A percentile compares a stretch with the other conserved stretches of the same genome.
Evolutionary conservation across 2,329 filamentous ascomycete genomes (phyloP).

Genomic region (Microsporum canis): DNA sequence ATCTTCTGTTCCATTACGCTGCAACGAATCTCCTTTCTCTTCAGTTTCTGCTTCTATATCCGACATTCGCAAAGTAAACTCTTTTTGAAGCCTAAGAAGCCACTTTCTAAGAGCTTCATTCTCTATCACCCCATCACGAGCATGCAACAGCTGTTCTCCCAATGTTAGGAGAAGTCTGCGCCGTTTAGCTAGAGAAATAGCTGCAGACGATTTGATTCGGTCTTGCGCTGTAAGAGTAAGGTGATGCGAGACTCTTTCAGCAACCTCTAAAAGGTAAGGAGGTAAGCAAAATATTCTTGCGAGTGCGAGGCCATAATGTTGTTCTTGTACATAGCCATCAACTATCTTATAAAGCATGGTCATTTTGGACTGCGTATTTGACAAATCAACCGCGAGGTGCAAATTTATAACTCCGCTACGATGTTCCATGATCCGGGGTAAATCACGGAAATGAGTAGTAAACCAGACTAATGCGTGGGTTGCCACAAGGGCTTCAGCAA

Average conservation of each 20-base stretch:
- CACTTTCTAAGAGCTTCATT: conserved; percentile 52
- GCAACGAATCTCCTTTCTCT: conserved; percentile 35
- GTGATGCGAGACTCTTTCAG: conserved; percentile 53
- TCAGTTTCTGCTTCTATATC: conserved; percentile 37
- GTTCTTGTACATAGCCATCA: conserved; percentile 57
- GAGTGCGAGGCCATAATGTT: conserved; percentile 74
- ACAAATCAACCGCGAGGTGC: conserved; percentile 63
- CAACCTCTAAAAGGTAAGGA: conserved; percentile 52
- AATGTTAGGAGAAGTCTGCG: conserved; percentile 64
- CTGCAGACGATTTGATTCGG: conserved; percentile 48
- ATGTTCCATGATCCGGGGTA: conserved; percentile 63
- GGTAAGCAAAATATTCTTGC: conserved; percentile 67
- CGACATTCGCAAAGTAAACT: conserved; percentile 63
- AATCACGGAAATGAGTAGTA: conserved; percentile 79
- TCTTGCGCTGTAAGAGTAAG: conserved; percentile 49
- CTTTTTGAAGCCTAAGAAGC: conserved; percentile 56
- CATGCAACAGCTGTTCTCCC: conserved; percentile 60
- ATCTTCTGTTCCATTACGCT: neutral
- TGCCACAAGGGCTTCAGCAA: conserved; percentile 76
- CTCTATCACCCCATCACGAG: conserved; percentile 53
- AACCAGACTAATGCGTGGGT: conserved; percentile 79
- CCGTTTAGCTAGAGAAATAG: conserved; percentile 49
- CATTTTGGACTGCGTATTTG: conserved; percentile 49
- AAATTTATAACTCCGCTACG: conserved; percentile 70
- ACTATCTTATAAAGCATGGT: conserved; percentile 80